phyloP scores from a whole-genome alignment of 2,329 filamentous ascomycete genomes.

The Aciculosporium take region DNA sequence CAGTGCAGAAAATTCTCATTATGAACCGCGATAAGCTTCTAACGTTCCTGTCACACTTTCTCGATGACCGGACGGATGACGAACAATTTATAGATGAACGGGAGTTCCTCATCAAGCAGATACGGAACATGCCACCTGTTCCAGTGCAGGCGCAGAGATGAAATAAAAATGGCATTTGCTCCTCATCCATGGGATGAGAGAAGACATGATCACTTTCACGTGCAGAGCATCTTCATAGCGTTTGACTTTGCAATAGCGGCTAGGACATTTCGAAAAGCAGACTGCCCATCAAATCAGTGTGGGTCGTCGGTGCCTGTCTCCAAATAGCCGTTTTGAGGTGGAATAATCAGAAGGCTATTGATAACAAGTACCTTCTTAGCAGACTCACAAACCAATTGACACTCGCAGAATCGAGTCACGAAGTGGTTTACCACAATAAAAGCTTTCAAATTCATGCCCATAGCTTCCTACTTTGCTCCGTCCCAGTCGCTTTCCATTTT shows the following conservation, averaged over 20 bases:
- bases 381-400: not conserved
- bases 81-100: slow-evolving; percentile 98
- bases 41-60: slow-evolving; percentile 76
- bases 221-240: not conserved
- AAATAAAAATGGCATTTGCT: not conserved
- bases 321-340: not conserved
- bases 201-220: not conserved
- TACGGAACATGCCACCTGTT: slow-evolving; percentile 50
- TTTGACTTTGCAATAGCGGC: not conserved
- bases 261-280: not conserved
- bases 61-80: slow-evolving; percentile 90
- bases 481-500: not conserved
- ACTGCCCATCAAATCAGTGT: not conserved
- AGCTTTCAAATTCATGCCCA: not conserved
- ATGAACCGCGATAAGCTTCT: slow-evolving; percentile 91
- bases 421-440: not conserved
- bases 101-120: slow-evolving; percentile 92
- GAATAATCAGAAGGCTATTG: not conserved
- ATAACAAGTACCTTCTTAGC: not conserved
- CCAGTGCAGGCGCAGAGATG: slow-evolving; percentile 39
- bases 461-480: not conserved
- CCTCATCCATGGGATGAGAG: not conserved
- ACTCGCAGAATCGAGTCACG: not conserved
- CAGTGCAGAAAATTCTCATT: slow-evolving; percentile 86
- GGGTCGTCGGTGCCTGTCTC: not conserved